Conservation (phyloP, 257 asterid species). For the Solanum lycopersicoides region DNA sequence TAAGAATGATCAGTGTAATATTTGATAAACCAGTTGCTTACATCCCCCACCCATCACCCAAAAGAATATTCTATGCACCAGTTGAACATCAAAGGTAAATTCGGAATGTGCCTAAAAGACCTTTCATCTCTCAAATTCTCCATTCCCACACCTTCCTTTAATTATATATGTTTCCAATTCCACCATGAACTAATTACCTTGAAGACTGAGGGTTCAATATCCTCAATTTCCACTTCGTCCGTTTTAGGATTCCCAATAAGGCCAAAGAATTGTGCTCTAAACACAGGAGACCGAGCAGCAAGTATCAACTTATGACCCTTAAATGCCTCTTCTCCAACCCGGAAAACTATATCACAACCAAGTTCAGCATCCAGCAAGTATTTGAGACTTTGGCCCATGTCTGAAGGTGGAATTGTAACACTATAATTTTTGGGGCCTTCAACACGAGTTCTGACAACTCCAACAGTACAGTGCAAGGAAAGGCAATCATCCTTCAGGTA, state of each 20-base stretch:
- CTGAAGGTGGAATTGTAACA: conserved; percentile 65
- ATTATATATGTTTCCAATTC: background rate
- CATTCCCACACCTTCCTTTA: background rate
- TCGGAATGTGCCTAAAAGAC: background rate
- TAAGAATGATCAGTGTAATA: background rate
- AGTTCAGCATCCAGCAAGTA: conserved; percentile 55
- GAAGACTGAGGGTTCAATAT: conserved; percentile 79
- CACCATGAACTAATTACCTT: conserved; percentile 37
- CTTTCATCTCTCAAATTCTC: background rate
- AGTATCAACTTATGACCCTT: conserved; percentile 85
- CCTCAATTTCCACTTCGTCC: conserved; percentile 51
- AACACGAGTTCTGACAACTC: conserved; percentile 87
- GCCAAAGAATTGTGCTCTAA: conserved; percentile 87
- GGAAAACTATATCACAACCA: conserved; percentile 63
- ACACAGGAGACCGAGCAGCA: conserved; percentile 96
- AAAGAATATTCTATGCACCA: background rate
- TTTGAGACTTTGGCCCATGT: conserved; percentile 73
- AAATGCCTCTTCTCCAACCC: conserved; percentile 70
- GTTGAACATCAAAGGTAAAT: background rate
- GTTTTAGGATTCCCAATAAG: conserved; percentile 65
- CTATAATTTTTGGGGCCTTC: conserved; percentile 61
- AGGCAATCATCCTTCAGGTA: conserved; percentile 85
- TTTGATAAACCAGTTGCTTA: background rate
- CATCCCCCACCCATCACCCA: background rate
- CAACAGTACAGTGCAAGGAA: conserved; percentile 84